These are phyloP conservation scores for Quercus robur DNA, from an alignment of 306 rosid species.

Conservation along the genomic window DNA sequence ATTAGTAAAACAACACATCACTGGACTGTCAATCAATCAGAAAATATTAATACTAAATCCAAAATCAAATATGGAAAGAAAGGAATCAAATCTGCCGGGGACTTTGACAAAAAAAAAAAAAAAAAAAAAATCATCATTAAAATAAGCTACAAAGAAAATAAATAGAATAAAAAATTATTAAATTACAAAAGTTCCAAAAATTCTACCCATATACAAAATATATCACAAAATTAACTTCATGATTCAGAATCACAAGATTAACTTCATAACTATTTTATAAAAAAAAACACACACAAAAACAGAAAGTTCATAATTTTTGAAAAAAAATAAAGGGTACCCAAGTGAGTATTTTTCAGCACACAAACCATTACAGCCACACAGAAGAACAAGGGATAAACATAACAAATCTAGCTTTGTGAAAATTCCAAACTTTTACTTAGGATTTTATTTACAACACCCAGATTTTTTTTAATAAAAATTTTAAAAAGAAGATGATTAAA, in stretches of 20 bases:
- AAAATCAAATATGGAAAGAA: neutral
- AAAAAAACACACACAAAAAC: neutral
- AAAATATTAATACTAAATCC: too few species aligned
- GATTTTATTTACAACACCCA: slow-evolving; percentile 7
- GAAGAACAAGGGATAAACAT: neutral
- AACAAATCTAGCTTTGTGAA: neutral
- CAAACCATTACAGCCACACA: neutral
- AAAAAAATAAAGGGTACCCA: slow-evolving; percentile 7
- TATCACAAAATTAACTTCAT: neutral
- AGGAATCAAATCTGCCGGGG: neutral
- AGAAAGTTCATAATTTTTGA: slow-evolving; percentile 17
- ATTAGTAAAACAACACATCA: neutral
- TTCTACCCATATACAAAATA: neutral
- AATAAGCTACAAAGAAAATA: neutral
- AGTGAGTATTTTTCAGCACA: neutral
- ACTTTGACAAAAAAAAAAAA: neutral
- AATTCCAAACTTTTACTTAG: neutral
- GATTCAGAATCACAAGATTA: neutral
- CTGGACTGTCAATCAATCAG: too few species aligned
- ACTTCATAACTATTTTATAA: neutral
- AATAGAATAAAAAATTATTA: neutral
- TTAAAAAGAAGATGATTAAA: neutral
- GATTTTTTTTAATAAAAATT: neutral
- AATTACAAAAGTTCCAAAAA: neutral
- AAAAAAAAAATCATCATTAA: neutral